These are phyloP conservation scores for Agrostemma githago DNA, from an alignment of 148 eudicot species.

Conservation along the genomic window DNA sequence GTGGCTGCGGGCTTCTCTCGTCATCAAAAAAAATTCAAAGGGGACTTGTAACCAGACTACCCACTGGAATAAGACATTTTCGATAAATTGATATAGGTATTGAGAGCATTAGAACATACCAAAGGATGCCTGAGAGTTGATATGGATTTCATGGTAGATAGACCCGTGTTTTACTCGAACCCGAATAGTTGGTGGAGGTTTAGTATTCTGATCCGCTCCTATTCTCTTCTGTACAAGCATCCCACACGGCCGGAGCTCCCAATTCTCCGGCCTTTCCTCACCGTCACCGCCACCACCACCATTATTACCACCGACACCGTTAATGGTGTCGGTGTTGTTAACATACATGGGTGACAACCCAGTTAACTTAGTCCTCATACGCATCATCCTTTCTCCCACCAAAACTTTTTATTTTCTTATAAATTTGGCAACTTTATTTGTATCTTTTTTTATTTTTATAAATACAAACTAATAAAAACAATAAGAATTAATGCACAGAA, in stretches of 20 bases:
- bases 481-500: neutral
- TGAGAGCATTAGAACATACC: conserved; percentile 33
- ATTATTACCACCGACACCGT: conserved; percentile 1
- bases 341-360: conserved; percentile 34
- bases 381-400: conserved; percentile 50
- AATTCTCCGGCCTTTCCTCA: conserved; percentile 35
- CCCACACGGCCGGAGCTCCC: conserved; percentile 91
- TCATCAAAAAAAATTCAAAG: too few relatives aligned
- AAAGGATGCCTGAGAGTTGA: conserved; percentile 71
- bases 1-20: too few relatives aligned
- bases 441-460: neutral
- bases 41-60: too few relatives aligned
- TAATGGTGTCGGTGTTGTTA: conserved; percentile 16
- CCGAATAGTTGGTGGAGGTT: conserved; percentile 54
- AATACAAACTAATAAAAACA: neutral
- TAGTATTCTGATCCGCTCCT: conserved; percentile 45
- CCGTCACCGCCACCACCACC: conserved; percentile 23
- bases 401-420: neutral
- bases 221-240: conserved; percentile 82
- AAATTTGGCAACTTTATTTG: neutral
- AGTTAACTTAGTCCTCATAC: conserved; percentile 55
- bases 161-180: conserved; percentile 79
- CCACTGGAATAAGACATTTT: too few relatives aligned
- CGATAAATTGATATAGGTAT: too few relatives aligned
- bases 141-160: conserved; percentile 56